Evolutionary conservation across 2,329 filamentous ascomycete species (phyloP), one percentile per base, ranked within the genome.

Genomic region (Talaromyces funiculosus): DNA sequence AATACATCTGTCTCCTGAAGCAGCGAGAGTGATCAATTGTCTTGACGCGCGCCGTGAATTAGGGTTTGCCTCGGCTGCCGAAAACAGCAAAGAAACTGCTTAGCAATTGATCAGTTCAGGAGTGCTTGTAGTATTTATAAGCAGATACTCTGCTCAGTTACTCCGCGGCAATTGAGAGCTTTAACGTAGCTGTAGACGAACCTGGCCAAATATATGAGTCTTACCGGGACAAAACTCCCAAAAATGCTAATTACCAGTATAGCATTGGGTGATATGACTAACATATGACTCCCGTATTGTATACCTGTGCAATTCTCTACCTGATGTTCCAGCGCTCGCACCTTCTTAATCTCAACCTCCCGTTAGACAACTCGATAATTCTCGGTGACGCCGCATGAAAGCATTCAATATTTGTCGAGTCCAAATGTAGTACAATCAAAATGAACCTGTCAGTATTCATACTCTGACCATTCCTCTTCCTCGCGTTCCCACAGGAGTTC

Each of bases 401-500:
- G 26, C 12, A 26, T 38, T 54, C 51, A 35, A 14, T 18, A 7
- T 16, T 37, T 53, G 31, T 53, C 51, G 24, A 53, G 38, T 22
- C 12, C 18, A 7, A 38, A 16, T 18, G 7, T 18, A 43, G n/a
- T 33, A 29, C 22, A 16, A 49, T 3, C 3, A 9, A 24, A 51
- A 6, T 2, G 7, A 9, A 20, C 20, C 7, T 26, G 20, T 58
- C 42, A 58, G 56, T 49, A 51, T 31, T 58, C 42, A 29, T 58
- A 29, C 7, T 61, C 59, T 29, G 59, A 56, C 59, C 59, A 61
- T 10, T 61, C 59, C 18, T 49, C 53, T 29, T 61, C 53, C 37
- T 61, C 51, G 8, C 7, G 40, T 7, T 56, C 26, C 59, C 53
- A 56, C 40, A 56, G 18, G 20, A 47, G 38, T 35, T 59, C 22